Evolutionary conservation across 257 asterid species (phyloP).

Genomic region (Knoxia roxburghii): DNA sequence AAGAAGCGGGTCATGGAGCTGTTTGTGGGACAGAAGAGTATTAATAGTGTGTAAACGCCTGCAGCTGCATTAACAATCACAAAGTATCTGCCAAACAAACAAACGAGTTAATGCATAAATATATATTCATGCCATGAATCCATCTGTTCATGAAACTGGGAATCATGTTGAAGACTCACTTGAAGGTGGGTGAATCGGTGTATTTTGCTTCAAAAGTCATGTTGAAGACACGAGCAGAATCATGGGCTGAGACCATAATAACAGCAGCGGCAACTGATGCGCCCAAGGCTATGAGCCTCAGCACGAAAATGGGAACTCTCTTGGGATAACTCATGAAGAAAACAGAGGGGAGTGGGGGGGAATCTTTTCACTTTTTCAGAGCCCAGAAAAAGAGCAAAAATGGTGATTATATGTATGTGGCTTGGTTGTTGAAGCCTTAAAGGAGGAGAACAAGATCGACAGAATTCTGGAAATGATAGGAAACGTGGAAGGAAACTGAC

Average conservation of each 20-base stretch:
- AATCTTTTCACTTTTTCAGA: not conserved
- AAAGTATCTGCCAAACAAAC: slow-evolving; percentile 45
- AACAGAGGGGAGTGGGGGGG: no score
- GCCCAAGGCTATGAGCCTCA: slow-evolving; percentile 69
- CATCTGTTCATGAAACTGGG: no score
- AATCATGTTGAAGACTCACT: no score
- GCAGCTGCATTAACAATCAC: slow-evolving; percentile 59
- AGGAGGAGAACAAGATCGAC: no score
- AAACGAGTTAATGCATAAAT: not conserved
- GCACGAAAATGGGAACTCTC: slow-evolving; percentile 43
- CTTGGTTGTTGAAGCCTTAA: no score
- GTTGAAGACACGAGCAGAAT: slow-evolving; percentile 48
- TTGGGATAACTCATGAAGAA: slow-evolving; percentile 39
- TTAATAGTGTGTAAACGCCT: slow-evolving; percentile 51
- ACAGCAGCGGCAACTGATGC: slow-evolving; percentile 48
- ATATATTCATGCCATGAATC: not conserved
- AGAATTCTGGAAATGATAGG: not conserved
- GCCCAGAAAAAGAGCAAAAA: not conserved
- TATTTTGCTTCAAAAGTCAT: slow-evolving; percentile 69
- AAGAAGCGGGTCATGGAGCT: slow-evolving; percentile 38
- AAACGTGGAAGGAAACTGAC: no score
- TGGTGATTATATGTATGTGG: not conserved
- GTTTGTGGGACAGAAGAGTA: slow-evolving; percentile 49
- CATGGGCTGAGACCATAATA: slow-evolving; percentile 61
- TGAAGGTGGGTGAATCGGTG: slow-evolving; percentile 61